Evolutionary conservation across 768 basidiomycete species (phyloP).

Genomic region (Pulveroboletus frians): DNA sequence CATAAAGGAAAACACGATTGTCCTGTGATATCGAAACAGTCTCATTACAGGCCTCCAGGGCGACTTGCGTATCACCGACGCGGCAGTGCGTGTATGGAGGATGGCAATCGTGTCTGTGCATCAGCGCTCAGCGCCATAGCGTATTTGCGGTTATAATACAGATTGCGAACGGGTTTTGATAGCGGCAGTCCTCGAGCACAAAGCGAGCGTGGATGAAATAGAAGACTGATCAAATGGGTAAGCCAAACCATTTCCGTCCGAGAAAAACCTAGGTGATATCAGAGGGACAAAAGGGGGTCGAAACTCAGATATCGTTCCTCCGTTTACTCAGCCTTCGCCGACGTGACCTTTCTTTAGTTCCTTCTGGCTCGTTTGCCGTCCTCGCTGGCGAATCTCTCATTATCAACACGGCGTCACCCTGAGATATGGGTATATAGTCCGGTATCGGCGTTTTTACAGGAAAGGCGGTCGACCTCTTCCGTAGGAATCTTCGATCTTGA

Average conservation of each 20-base stretch:
- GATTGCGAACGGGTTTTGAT: constrained; percentile 3
- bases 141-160: constrained; percentile 10
- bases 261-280: constrained; percentile 9
- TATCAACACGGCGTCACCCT: constrained; percentile 6
- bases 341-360: constrained; percentile 22
- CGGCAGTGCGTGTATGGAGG: neutral
- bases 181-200: constrained; percentile 8
- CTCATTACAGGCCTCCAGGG: neutral
- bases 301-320: constrained; percentile 24
- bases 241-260: constrained; percentile 19
- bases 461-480: constrained; percentile 23
- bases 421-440: constrained; percentile 14
- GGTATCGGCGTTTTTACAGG: constrained; percentile 26
- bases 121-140: constrained; percentile 15
- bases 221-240: constrained; percentile 19
- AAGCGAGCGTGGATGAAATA: constrained; percentile 6
- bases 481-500: constrained; percentile 18
- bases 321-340: constrained; percentile 33
- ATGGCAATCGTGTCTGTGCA: constrained; percentile 2
- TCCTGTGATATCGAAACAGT: neutral
- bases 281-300: constrained; percentile 7
- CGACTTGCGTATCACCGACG: neutral
- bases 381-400: constrained; percentile 8
- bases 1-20: constrained; percentile 2
- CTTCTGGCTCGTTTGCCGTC: constrained; percentile 13